These are phyloP conservation scores for Candida insectalens DNA, from an alignment of 805 yeast species.

Conservation along the genomic window DNA sequence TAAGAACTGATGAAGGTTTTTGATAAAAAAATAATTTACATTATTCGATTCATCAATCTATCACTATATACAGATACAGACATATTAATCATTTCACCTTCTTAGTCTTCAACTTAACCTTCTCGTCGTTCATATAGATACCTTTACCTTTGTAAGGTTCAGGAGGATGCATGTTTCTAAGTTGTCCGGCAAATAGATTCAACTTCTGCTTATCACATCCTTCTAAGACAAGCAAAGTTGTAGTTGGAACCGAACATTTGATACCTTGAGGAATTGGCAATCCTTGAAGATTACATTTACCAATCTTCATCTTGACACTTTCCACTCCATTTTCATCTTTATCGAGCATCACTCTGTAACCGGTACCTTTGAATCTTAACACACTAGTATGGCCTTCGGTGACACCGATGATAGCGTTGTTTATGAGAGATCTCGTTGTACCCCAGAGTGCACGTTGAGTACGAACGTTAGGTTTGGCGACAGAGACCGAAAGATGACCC, in stretches of 20 bases:
- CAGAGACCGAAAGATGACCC: conserved; percentile 29
- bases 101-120: conserved; percentile 82
- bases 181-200: conserved; percentile 75
- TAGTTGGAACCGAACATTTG: conserved; percentile 68
- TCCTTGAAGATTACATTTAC: conserved; percentile 75
- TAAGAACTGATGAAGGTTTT: no score
- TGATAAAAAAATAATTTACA: no score
- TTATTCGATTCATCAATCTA: no score
- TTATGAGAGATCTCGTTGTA: conserved; percentile 69
- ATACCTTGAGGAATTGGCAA: conserved; percentile 71
- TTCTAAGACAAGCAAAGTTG: conserved; percentile 76
- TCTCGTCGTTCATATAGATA: conserved; percentile 84
- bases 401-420: conserved; percentile 78
- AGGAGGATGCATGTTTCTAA: conserved; percentile 85
- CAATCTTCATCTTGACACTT: conserved; percentile 72
- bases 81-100: conserved; percentile 86
- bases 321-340: conserved; percentile 34
- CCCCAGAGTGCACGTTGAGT: conserved; percentile 93
- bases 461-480: conserved; percentile 52
- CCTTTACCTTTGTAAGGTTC: conserved; percentile 99
- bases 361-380: conserved; percentile 89
- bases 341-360: conserved; percentile 83
- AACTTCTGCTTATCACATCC: conserved; percentile 87
- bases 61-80: no score
- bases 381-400: conserved; percentile 88